These are phyloP conservation scores for Cetradonia linearis DNA, from an alignment of 495 filamentous ascomycete species.

Conservation along the genomic window DNA sequence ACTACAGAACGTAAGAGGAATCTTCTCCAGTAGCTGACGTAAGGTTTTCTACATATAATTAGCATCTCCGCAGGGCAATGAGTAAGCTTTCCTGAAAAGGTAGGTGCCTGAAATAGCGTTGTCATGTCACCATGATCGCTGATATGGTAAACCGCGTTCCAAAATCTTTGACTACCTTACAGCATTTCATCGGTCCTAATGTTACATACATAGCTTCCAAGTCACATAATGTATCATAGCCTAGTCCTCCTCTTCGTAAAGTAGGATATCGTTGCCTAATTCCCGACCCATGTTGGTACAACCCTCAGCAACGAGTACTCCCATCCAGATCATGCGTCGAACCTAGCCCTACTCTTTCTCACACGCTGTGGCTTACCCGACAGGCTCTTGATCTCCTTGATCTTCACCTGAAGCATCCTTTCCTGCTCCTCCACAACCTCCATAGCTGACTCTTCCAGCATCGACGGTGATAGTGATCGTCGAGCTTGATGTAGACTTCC, in stretches of 20 bases:
- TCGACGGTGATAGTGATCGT: not conserved
- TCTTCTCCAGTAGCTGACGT: too few relatives aligned
- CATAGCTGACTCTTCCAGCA: constrained; percentile 2
- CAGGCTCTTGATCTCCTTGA: not conserved
- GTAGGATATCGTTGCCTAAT: not conserved
- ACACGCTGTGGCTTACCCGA: not conserved
- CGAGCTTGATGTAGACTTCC: not conserved
- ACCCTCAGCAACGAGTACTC: not conserved
- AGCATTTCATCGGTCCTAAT: not conserved
- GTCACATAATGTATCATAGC: not conserved
- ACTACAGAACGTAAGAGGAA: too few relatives aligned
- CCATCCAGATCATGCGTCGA: not conserved
- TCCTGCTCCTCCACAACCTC: not conserved
- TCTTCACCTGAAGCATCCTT: not conserved
- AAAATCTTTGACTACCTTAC: not conserved
- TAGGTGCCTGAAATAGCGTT: too few relatives aligned
- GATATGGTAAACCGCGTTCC: not conserved
- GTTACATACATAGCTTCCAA: not conserved
- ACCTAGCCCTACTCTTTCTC: not conserved
- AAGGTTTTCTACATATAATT: too few relatives aligned
- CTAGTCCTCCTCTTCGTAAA: not conserved
- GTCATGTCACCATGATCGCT: not conserved
- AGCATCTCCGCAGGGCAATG: too few relatives aligned
- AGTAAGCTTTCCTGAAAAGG: too few relatives aligned
- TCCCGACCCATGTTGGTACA: not conserved